Evolutionary conservation across 139 green algal genomes (phyloP).

Genomic region (Coelastrella sp.): DNA sequence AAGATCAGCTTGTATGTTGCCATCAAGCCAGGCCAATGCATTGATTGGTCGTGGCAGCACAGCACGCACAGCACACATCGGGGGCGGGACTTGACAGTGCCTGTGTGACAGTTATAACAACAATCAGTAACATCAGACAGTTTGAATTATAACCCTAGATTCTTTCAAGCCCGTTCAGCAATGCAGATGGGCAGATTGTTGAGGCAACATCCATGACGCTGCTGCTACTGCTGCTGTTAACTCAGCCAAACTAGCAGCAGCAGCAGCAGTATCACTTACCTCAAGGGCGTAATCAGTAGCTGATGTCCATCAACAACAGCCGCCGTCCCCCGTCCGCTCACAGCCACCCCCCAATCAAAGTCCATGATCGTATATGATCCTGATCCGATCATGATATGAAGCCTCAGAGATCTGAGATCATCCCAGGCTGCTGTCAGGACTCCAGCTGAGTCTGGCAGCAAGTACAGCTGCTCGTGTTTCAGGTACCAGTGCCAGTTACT

Average conservation of each 20-base stretch:
- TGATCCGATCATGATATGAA: slow-evolving; percentile 60
- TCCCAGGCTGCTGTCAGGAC: slow-evolving; percentile 66
- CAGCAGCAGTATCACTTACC: slow-evolving; percentile 51
- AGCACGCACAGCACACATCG: slow-evolving; percentile 75
- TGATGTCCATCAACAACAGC: slow-evolving; percentile 87
- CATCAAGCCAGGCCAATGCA: slow-evolving; percentile 42
- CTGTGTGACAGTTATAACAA: slow-evolving; percentile 48
- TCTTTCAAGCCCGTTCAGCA: too few relatives aligned
- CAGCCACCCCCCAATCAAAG: slow-evolving; percentile 50
- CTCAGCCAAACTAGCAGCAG: too few relatives aligned
- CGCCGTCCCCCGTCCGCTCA: slow-evolving; percentile 76
- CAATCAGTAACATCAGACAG: too few relatives aligned
- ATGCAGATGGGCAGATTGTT: too few relatives aligned
- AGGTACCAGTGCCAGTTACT: slow-evolving; percentile 98
- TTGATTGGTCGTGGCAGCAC: slow-evolving; percentile 47
- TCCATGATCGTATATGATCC: slow-evolving; percentile 50
- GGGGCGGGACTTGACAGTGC: slow-evolving; percentile 82
- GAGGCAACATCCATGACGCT: too few relatives aligned
- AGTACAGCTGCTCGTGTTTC: slow-evolving; percentile 77
- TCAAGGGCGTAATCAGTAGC: slow-evolving; percentile 87
- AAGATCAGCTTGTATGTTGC: slow-evolving; percentile 13
- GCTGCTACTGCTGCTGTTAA: too few relatives aligned
- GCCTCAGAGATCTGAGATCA: slow-evolving; percentile 48
- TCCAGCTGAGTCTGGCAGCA: background rate
- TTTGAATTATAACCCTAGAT: too few relatives aligned